Base-by-base conservation (phyloP, 2,329 filamentous ascomycete species). In the Ceratocystis albifundus region DNA sequence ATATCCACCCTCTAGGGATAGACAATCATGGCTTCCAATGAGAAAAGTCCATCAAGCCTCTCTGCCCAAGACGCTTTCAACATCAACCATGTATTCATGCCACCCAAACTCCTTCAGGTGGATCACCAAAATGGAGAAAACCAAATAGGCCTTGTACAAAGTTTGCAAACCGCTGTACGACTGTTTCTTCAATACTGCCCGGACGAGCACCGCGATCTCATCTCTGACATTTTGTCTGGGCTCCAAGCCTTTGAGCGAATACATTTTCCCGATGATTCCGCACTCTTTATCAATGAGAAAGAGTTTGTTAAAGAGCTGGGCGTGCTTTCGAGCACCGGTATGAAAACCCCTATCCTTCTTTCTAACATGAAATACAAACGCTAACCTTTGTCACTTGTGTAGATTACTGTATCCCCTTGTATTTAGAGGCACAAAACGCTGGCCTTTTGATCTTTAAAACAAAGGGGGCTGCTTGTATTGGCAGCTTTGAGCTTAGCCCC, bases 391-490 rank as follows among this genome's bases (percentile, higher is more conserved):
- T 7, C 15, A 25, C 10, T 15, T 59, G 10, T 20, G 2, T 15
- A 72, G 71, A 63, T 41, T 64, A 63, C 10, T 12, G 41, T 7
- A 64, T 74, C n/a, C 70, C 72, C 0, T 64, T 76, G 4, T 68
- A 74, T 44, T 64, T 77, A n/a, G 45, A 62, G 3, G 70, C 67
- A 0, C 76, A 77, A 65, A 78, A 78, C 63, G 74, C 74, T 0
- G 76, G 72, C 0, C 30, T 77, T 0, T 22, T 77, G 1, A 69
- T 76, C 36, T 59, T 5, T 7, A 28, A 17, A 1, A 57, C 22
- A 1, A 5, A 15, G 4, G 4, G 53, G 3, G 22, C 0, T 7
- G 32, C 17, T 4, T 30, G 25, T 30, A 2, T 57, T 30, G 53
- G 32, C 3, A 69, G 67, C 25, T 76, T 77, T 50, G 76, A 77